phyloP scores from a whole-genome alignment of 768 basidiomycete genomes.

The Panaeolus papilionaceus region DNA sequence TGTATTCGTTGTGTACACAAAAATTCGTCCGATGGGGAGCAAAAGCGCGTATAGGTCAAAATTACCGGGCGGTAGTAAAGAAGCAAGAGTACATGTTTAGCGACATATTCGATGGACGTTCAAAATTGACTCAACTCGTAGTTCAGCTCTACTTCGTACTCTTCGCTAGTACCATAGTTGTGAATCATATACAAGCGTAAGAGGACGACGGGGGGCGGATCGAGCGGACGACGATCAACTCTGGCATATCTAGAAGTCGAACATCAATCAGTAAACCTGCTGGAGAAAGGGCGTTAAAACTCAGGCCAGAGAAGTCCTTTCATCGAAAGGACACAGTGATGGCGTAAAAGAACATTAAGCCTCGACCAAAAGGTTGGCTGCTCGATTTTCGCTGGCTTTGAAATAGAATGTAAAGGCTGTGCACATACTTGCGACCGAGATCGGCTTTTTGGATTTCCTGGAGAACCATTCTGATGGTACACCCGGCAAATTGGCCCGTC shows the following conservation, averaged over 20 bases:
- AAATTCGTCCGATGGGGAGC: too few species aligned
- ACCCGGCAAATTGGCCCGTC: conserved; percentile 66
- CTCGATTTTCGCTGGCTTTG: conserved; percentile 10
- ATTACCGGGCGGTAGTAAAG: not conserved
- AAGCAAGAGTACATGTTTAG: not conserved
- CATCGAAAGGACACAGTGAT: not conserved
- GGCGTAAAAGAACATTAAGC: not conserved
- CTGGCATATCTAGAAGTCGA: conserved; percentile 53
- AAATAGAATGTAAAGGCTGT: conserved; percentile 18
- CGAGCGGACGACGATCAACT: conserved; percentile 68
- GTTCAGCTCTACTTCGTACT: conserved; percentile 51
- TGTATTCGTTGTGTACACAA: not conserved
- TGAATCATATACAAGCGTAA: conserved; percentile 55
- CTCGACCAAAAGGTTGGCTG: not conserved
- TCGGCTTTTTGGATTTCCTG: conserved; percentile 69
- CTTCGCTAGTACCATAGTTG: conserved; percentile 45
- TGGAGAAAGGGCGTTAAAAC: conserved; percentile 17
- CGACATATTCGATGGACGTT: conserved; percentile 1
- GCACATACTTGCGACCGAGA: conserved; percentile 68
- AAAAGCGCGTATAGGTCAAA: not conserved
- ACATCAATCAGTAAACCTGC: conserved; percentile 21
- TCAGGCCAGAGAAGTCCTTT: not conserved
- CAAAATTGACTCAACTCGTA: conserved; percentile 50
- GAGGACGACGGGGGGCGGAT: conserved; percentile 69
- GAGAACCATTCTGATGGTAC: conserved; percentile 59